Conservation (phyloP, 768 basidiomycete species). For the Lactarius hengduanensis region DNA sequence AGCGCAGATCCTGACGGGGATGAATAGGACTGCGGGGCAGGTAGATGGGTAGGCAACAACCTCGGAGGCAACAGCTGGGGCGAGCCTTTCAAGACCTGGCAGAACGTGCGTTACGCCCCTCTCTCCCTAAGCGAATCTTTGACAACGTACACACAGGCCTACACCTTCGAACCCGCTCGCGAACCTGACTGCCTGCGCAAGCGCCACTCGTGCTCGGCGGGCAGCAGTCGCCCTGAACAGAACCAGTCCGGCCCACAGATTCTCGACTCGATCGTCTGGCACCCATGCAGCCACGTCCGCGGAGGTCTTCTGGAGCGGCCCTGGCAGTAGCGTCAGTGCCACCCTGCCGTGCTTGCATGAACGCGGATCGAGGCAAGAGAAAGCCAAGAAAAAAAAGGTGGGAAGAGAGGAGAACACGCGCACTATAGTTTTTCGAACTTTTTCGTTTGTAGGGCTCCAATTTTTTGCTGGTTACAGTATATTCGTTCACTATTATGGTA, state of each 20-base stretch:
- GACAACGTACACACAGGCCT: conserved; percentile 43
- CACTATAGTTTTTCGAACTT: no score
- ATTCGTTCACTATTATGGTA: no score
- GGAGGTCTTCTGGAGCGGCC: conserved; percentile 76
- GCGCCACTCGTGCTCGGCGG: conserved; percentile 64
- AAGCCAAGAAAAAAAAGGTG: no score
- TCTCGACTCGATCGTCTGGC: conserved; percentile 70
- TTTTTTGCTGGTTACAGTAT: no score
- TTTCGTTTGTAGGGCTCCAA: no score
- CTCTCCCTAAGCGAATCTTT: background rate
- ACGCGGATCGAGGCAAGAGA: background rate
- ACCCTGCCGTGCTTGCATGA: conserved; percentile 65
- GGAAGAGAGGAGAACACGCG: no score
- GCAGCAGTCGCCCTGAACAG: conserved; percentile 60
- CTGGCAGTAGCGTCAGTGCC: conserved; percentile 34
- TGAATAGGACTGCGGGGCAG: conserved; percentile 62
- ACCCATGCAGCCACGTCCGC: conserved; percentile 67
- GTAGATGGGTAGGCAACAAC: conserved; percentile 62
- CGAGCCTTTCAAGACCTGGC: conserved; percentile 55
- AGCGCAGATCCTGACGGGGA: background rate
- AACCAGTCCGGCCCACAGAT: conserved; percentile 67
- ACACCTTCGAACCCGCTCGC: conserved; percentile 70
- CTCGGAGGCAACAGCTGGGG: conserved; percentile 60
- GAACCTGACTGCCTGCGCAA: conserved; percentile 49
- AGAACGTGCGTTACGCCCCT: conserved; percentile 42